Evolutionary conservation across 805 yeast genomes (phyloP).

Genomic region (Aciculoconidium aculeatum): DNA sequence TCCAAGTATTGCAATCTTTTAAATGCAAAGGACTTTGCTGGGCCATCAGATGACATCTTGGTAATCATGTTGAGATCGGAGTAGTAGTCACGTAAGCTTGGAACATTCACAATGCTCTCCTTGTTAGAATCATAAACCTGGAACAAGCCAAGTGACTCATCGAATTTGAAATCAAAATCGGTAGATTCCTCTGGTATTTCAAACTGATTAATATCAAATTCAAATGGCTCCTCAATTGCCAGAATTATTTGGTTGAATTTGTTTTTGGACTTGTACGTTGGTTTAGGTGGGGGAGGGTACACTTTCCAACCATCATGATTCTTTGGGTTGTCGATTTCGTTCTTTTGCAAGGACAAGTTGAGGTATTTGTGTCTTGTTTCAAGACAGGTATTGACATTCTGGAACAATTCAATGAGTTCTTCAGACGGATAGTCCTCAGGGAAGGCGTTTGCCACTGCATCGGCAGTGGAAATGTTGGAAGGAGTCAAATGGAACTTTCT

Average conservation of each 20-base stretch:
- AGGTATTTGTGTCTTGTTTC: conserved; percentile 74
- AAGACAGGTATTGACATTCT: conserved; percentile 60
- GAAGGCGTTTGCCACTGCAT: conserved; percentile 12
- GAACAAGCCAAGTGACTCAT: conserved; percentile 58
- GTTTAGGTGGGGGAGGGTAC: conserved; percentile 92
- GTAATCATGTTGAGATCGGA: conserved; percentile 71
- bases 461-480: conserved; percentile 6
- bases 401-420: conserved; percentile 59
- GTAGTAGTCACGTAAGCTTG: conserved; percentile 82
- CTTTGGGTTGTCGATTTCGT: conserved; percentile 77
- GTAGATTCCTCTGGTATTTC: conserved; percentile 47
- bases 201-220: conserved; percentile 55
- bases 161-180: conserved; percentile 37
- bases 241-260: conserved; percentile 42
- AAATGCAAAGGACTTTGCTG: conserved; percentile 93
- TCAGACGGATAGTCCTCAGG: conserved; percentile 58
- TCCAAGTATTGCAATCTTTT: conserved; percentile 89
- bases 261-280: conserved; percentile 63
- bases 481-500: conserved; percentile 6
- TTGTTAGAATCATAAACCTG: conserved; percentile 47
- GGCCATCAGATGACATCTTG: conserved; percentile 86
- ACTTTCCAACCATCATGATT: conserved; percentile 67
- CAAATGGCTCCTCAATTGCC: conserved; percentile 33
- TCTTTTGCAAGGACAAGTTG: conserved; percentile 56
- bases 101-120: conserved; percentile 48